These are phyloP conservation scores for Cyathus striatus DNA, from an alignment of 768 basidiomycete species.

Conservation along the genomic window DNA sequence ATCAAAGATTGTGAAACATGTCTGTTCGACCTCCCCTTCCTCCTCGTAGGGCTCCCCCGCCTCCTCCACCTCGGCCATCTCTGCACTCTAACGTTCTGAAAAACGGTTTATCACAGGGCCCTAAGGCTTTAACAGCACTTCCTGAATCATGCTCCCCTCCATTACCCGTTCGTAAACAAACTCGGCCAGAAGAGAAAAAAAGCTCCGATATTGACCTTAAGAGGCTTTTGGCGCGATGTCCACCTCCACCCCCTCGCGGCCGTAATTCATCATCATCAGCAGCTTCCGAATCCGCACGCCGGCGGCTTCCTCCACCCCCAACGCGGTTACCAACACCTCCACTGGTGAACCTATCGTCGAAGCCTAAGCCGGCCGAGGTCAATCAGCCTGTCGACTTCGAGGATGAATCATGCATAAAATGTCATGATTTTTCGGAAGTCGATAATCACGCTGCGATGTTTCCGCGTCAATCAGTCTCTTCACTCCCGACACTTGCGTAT, in stretches of 20 bases:
- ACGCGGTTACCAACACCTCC: constrained; percentile 23
- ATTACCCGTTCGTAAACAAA: not conserved
- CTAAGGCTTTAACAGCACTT: too few relatives aligned
- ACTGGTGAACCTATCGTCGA: constrained; percentile 15
- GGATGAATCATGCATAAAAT: constrained; percentile 31
- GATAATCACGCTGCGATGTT: constrained; percentile 39
- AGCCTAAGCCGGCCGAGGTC: constrained; percentile 7
- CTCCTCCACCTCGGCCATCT: constrained; percentile 9
- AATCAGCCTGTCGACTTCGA: not conserved
- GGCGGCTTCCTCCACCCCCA: constrained; percentile 16
- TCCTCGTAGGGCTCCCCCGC: not conserved
- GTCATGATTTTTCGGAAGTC: constrained; percentile 35
- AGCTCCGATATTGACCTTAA: constrained; percentile 7
- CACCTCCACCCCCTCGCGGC: constrained; percentile 24
- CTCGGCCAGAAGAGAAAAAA: not conserved
- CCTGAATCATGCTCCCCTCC: too few relatives aligned
- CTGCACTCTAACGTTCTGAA: too few relatives aligned
- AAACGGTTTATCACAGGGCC: too few relatives aligned
- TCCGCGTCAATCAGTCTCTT: constrained; percentile 32
- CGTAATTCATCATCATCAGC: constrained; percentile 1
- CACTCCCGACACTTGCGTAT: constrained; percentile 32
- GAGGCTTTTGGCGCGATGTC: constrained; percentile 24
- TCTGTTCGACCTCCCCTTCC: constrained; percentile 1
- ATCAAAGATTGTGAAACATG: too few relatives aligned
- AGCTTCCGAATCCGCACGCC: not conserved